Evolutionary conservation across 257 asterid species (phyloP).

Genomic region (Nicotiana benthamiana): DNA sequence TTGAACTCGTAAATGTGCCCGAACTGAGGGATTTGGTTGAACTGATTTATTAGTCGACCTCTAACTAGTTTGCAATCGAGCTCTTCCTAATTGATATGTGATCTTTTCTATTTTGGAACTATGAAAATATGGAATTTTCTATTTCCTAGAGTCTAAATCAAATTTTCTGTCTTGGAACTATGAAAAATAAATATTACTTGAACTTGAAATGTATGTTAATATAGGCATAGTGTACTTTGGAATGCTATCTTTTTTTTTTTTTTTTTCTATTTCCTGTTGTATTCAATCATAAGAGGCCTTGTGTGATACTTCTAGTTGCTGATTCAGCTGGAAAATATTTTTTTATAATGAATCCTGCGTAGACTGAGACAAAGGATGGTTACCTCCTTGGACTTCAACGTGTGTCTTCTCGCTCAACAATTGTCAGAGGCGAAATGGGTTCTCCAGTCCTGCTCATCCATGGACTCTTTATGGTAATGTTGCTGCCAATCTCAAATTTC

Average conservation of each 20-base stretch:
- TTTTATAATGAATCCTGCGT: constrained; percentile 6
- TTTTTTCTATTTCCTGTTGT: not conserved
- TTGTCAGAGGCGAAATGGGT: constrained; percentile 22
- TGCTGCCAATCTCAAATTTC: not conserved
- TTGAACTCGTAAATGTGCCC: not conserved
- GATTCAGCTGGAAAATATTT: not conserved
- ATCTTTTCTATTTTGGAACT: not conserved
- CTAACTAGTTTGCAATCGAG: not conserved
- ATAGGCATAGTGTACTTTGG: not conserved
- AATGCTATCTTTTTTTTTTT: not conserved
- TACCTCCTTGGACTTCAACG: constrained; percentile 85
- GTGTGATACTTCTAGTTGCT: not conserved
- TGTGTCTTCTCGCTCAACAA: constrained; percentile 53
- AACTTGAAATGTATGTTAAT: not conserved
- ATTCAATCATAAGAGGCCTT: not conserved
- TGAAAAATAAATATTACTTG: not conserved
- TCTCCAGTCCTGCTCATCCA: constrained; percentile 83
- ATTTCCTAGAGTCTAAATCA: not conserved
- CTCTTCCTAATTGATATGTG: not conserved
- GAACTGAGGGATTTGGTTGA: not conserved
- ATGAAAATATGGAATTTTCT: not conserved
- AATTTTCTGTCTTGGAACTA: not conserved
- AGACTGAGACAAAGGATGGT: constrained; percentile 80
- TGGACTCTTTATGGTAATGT: constrained; percentile 80
- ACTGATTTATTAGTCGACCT: not conserved